These are phyloP conservation scores for Rhizophagus clarus DNA, from an alignment of 192 early-diverging fungal species.

Conservation along the genomic window DNA sequence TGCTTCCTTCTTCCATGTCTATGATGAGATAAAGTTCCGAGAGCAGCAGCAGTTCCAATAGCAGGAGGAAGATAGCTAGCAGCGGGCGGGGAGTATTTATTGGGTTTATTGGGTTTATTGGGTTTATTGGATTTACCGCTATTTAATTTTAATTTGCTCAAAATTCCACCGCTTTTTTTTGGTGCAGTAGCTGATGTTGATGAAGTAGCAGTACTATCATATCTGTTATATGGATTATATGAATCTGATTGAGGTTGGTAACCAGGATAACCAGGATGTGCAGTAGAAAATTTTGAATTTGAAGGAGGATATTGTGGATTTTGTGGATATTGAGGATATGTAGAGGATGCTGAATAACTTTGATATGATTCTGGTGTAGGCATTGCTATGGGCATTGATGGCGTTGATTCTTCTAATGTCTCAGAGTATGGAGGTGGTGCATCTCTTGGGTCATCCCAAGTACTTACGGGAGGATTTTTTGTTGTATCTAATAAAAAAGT, in stretches of 20 bases:
- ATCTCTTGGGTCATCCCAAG: conserved; percentile 2
- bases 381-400: neutral
- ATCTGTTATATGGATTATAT: neutral
- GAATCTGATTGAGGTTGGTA: neutral
- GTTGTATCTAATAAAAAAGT: neutral
- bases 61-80: too few relatives aligned
- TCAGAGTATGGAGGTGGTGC: neutral
- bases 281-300: neutral
- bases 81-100: neutral
- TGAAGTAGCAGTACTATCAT: neutral
- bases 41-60: neutral
- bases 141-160: neutral
- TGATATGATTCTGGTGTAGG: neutral
- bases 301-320: too few relatives aligned
- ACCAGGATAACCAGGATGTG: neutral
- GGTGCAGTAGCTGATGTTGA: neutral
- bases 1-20: neutral
- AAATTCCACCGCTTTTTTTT: neutral
- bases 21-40: neutral
- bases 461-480: neutral
- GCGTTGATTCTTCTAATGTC: neutral
- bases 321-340: neutral
- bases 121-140: neutral
- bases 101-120: neutral
- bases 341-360: neutral